These are phyloP conservation scores for Coccomyxa sp. DNA, from an alignment of 139 green algal species.

Conservation along the genomic window DNA sequence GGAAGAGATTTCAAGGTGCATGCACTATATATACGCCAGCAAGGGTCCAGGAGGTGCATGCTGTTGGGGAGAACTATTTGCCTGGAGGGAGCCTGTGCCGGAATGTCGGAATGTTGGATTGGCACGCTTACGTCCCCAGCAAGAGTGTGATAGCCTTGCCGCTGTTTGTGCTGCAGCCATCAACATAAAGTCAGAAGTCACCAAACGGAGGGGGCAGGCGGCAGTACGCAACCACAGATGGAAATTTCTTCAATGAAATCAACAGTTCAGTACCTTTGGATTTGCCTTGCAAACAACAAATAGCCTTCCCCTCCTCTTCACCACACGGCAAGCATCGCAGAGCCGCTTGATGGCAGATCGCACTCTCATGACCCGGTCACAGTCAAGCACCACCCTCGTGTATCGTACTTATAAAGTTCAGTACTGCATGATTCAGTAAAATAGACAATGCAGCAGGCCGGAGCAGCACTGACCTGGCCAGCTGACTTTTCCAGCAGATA, in stretches of 20 bases:
- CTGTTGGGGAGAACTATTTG: background rate
- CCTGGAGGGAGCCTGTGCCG: background rate
- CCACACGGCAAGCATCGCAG: conserved; percentile 58
- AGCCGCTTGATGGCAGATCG: conserved; percentile 44
- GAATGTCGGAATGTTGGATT: background rate
- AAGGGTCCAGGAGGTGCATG: background rate
- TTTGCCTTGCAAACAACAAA: conserved; percentile 60
- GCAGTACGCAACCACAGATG: background rate
- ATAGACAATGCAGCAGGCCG: too few species aligned
- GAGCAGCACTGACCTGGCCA: too few species aligned
- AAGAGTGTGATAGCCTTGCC: conserved; percentile 37
- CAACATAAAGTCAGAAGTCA: background rate
- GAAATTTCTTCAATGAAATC: background rate
- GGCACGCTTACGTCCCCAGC: background rate
- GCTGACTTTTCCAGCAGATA: too few species aligned
- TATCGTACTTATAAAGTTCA: too few species aligned
- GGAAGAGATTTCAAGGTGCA: background rate
- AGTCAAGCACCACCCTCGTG: background rate
- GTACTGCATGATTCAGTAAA: too few species aligned
- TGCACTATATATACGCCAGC: background rate
- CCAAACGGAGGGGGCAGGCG: background rate
- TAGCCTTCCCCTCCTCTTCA: conserved; percentile 44
- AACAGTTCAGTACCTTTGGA: conserved; percentile 30
- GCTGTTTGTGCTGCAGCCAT: conserved; percentile 46
- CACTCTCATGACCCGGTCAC: conserved; percentile 46